Evolutionary conservation across 106 monocot species (phyloP).

Genomic region (Phalaenopsis equestris): DNA sequence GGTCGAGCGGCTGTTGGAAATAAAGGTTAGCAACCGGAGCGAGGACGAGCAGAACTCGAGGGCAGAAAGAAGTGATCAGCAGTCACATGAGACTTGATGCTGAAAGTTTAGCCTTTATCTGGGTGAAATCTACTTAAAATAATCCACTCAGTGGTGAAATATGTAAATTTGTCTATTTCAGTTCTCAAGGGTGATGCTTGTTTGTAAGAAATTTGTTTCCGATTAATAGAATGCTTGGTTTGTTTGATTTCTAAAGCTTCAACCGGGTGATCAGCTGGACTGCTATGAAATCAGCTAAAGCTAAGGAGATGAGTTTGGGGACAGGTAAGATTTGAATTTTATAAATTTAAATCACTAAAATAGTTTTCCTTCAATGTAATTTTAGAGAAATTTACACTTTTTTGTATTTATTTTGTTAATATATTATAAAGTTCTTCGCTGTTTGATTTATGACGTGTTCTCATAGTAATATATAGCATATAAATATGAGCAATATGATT

Average conservation of each 20-base stretch:
- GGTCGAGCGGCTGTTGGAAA: conserved; percentile 50
- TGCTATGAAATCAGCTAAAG: no score
- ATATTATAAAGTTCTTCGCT: no score
- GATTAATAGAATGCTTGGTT: not conserved
- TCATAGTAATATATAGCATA: no score
- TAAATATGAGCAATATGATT: no score
- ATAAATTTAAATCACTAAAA: no score
- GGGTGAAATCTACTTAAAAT: not conserved
- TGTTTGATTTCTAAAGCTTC: not conserved
- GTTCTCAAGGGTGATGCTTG: not conserved
- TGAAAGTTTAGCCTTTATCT: not conserved
- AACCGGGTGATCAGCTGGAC: no score
- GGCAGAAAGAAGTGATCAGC: not conserved
- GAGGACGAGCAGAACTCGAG: conserved; percentile 3
- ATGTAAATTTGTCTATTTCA: not conserved
- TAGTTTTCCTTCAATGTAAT: no score
- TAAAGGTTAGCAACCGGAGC: conserved; percentile 13
- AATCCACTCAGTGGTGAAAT: not conserved
- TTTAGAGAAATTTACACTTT: no score
- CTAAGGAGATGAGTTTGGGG: no score
- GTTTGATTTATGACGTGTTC: no score
- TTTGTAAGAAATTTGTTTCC: not conserved
- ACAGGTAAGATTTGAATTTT: no score
- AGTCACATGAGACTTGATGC: not conserved
- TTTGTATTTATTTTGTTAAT: no score